These are phyloP conservation scores for Phallus indusiatus DNA, from an alignment of 768 basidiomycete genomes.

Conservation along the genomic window DNA sequence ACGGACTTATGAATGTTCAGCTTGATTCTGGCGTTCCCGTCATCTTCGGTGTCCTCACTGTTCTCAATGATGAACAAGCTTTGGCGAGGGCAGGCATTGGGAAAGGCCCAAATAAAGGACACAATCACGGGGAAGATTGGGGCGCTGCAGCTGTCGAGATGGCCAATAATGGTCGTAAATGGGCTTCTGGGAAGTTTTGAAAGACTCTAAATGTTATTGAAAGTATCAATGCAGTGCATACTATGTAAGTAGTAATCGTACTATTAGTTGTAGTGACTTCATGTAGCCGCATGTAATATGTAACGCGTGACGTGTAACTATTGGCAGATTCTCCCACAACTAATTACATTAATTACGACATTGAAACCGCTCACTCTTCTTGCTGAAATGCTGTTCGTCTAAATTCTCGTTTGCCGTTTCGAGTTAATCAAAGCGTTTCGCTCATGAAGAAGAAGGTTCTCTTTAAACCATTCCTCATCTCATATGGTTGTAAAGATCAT, in stretches of 20 bases:
- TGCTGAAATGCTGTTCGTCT: not conserved
- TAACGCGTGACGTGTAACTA: too few relatives aligned
- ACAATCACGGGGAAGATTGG: slow-evolving; percentile 99
- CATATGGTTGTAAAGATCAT: not conserved
- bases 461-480: not conserved
- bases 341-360: not conserved
- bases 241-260: not conserved
- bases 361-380: not conserved
- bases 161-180: slow-evolving; percentile 55
- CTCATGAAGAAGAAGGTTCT: slow-evolving; percentile 28
- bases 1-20: slow-evolving; percentile 91
- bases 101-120: slow-evolving; percentile 57
- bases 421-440: slow-evolving; percentile 35
- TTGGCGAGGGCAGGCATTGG: slow-evolving; percentile 89
- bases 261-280: too few relatives aligned
- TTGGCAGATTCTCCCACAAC: not conserved
- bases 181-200: slow-evolving; percentile 62
- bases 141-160: slow-evolving; percentile 94
- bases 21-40: slow-evolving; percentile 90
- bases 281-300: not conserved
- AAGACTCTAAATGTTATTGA: not conserved
- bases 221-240: not conserved
- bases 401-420: not conserved
- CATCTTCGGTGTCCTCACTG: slow-evolving; percentile 94
- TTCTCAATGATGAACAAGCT: slow-evolving; percentile 88